Evolutionary conservation across 169 alveolate species (phyloP).

Genomic region (Sarcocystis neurona): DNA sequence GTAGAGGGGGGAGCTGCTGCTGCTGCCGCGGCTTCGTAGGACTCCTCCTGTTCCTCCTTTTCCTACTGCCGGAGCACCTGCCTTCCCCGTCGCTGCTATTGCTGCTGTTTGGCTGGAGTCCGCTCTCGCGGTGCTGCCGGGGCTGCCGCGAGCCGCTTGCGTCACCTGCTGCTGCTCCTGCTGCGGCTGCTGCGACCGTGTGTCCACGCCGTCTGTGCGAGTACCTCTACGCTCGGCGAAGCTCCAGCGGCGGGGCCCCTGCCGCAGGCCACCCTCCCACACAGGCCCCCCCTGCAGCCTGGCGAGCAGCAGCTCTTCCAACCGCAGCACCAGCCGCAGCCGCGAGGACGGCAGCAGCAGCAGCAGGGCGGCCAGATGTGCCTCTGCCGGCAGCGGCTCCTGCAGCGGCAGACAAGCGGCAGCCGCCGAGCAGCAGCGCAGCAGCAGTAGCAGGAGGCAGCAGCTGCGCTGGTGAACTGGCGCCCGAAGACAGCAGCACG

Average conservation of each 20-base stretch:
- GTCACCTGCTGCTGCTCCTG: neutral
- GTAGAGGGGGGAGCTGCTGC: neutral
- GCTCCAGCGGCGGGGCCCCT: neutral
- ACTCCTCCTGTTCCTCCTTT: no score
- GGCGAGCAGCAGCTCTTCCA: neutral
- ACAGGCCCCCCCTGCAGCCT: conserved; percentile 23
- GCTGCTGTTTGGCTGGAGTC: no score
- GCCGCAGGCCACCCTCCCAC: conserved; percentile 6
- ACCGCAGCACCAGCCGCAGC: conserved; percentile 7
- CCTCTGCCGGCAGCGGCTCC: neutral
- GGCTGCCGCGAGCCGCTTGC: no score
- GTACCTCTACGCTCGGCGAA: neutral
- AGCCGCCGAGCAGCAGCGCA: conserved; percentile 45
- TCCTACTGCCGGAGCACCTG: no score
- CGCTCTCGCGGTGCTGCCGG: no score
- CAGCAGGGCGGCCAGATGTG: neutral
- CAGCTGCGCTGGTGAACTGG: conserved; percentile 16
- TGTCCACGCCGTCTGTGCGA: neutral
- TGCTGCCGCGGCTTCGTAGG: no score
- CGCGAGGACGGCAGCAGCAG: conserved; percentile 12
- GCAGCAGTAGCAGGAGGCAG: conserved; percentile 25
- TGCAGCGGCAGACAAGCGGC: neutral
- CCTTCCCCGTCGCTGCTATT: no score
- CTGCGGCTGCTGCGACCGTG: neutral
- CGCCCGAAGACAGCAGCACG: conserved; percentile 46